A percentile compares a stretch with the other conserved stretches of the same genome.
These are phyloP conservation scores for Aureobasidium sp. DNA, from an alignment of 2,329 filamentous ascomycete genomes.

Conservation along the genomic window DNA sequence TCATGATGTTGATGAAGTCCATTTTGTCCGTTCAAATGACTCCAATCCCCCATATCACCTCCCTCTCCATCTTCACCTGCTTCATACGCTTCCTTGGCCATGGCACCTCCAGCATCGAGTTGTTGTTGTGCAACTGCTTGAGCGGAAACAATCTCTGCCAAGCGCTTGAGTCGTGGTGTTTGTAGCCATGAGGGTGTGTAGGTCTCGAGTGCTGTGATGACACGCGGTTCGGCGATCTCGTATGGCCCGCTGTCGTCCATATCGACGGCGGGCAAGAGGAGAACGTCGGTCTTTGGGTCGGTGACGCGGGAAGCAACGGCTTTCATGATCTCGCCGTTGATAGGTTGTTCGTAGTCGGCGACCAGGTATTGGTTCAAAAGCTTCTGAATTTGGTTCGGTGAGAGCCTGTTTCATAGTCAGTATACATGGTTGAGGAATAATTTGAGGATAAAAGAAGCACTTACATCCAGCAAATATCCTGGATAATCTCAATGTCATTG, in stretches of 20 bases:
- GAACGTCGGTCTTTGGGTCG: constrained; percentile 92
- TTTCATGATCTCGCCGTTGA: constrained; percentile 99
- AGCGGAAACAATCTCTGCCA: constrained; percentile 98
- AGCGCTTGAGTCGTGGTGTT: constrained; percentile 92
- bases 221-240: constrained; percentile 96
- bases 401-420: constrained; percentile 70
- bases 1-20: constrained; percentile 7
- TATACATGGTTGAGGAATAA: not conserved
- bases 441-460: constrained; percentile 41
- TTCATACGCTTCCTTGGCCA: constrained; percentile 16
- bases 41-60: constrained; percentile 22
- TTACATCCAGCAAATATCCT: constrained; percentile 99
- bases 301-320: constrained; percentile 97
- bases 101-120: constrained; percentile 32
- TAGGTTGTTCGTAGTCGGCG: constrained; percentile 98
- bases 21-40: constrained; percentile 20
- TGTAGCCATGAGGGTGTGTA: constrained; percentile 99
- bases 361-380: constrained; percentile 98
- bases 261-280: constrained; percentile 93
- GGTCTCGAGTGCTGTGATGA: constrained; percentile 96
- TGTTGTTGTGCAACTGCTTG: constrained; percentile 88
- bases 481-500: constrained; percentile 99
- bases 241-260: constrained; percentile 99
- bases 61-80: constrained; percentile 6
- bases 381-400: constrained; percentile 99